Evolutionary conservation across 352 stramenopile genomes (phyloP), one percentile per base, ranked within the genome.

Genomic region (Pythium apleroticum): DNA sequence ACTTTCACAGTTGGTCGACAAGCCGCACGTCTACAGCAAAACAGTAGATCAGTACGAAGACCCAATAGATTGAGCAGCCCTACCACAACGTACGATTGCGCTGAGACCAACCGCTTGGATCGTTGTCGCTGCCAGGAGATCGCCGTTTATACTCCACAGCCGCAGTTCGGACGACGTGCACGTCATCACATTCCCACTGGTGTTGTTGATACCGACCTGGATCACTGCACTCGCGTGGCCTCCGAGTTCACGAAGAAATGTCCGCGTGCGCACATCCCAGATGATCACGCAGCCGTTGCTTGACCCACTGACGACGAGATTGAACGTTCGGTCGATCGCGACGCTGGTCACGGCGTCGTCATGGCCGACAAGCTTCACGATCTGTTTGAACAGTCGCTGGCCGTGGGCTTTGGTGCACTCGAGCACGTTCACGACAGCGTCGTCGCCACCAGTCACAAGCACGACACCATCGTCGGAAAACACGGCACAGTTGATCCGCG

Each of bases 91-190:
- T 85, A 93, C 84, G 46, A 91, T 84, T 15, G 65, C 41, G 46
- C 69, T 69, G 17, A 93, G 72, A 5, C 82, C 81, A 27, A 86
- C 76, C 1, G 61, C 19, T 53, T 71, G 35, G 11, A 79, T 57
- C 11, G 57, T 78, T 1, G 77, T 82, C n/a, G 72, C 74, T 7
- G 82, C 83, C 6, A 93, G 66, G 8, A 93, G 66, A 52, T 93
- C 85, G 0, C 85, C 85, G 27, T 93, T 93, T 50, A 93, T 84
- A 62, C 82, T 91, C 85, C 85, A 93, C 2, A 91, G 43, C 4
- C 85, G 81, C 8, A 93, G 15, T 49, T 93, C 82, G 0, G 67
- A 65, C 5, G 57, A 50, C 4, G 85, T 86, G 5, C 73, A 64
- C 3, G 84, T 88, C 14, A 90, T 19, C 6, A 93, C 43, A 59